Base-by-base conservation (phyloP, 2,329 filamentous ascomycete genomes). In the Myriangium duriaei region DNA sequence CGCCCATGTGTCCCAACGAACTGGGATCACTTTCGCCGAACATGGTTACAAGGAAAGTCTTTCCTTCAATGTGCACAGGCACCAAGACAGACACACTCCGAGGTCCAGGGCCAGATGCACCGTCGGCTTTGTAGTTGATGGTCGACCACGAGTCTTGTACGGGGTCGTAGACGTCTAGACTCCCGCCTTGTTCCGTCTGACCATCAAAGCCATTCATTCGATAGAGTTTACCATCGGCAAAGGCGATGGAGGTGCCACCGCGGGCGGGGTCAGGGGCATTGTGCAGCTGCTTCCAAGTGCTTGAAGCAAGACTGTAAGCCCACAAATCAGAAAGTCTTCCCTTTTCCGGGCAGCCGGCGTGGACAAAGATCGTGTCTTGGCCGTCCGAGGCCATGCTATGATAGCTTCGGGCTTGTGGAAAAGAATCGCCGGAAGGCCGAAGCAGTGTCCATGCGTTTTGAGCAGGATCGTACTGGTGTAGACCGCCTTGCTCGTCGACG, bases 131-230 rank as follows among this genome's bases (percentile, higher is more conserved):
- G 46, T 59, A 66, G 2, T 40, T 42, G 11, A 53, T 47, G 6
- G 55, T 57, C 5, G 47, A 48, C 69, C 70, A 74, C 0, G 42
- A 39, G 28, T 65, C 56, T 0, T 37, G 46, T 4, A 44, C 45
- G 0, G 56, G 47, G 15, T 65, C 53, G 42, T 62, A 74, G 2
- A 80, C 69, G 51, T 92, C 83, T 10, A 93, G 52, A 42, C 69
- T 67, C 0, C 81, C 83, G 11, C 83, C 83, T 33, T 82, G 64
- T 50, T 87, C 80, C 0, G 52, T 62, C 31, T 68, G 63, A 1
- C 81, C 83, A 54, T 88, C 81, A 49, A 79, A 88, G 0, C 85
- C 85, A 44, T 84, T 82, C 63, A 85, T 87, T 17, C 84, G 71
- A 59, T 79, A 92, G 5, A 93, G 56, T 15, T 74, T 71, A 15